These are phyloP conservation scores for Mycena polygramma DNA, from an alignment of 768 basidiomycete genomes.

Conservation along the genomic window DNA sequence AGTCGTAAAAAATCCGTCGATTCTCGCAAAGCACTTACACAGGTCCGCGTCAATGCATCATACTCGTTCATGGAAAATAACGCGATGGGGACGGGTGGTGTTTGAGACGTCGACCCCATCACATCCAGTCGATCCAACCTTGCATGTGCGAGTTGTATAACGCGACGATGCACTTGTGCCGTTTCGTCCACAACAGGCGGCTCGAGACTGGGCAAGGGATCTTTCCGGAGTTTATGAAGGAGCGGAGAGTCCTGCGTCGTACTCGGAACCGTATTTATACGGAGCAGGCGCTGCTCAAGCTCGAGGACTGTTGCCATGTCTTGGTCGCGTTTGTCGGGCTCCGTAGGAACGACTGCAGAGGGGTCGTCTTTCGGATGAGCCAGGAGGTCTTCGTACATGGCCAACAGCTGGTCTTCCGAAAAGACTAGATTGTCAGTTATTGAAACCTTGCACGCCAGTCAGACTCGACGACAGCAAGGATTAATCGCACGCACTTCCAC, in stretches of 20 bases:
- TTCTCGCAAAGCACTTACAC: slow-evolving; percentile 52
- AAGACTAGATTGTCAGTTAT: slow-evolving; percentile 51
- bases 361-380: slow-evolving; percentile 44
- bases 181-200: slow-evolving; percentile 17
- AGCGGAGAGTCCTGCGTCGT: slow-evolving; percentile 19
- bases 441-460: slow-evolving; percentile 43
- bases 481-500: slow-evolving; percentile 46
- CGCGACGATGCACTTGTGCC: slow-evolving; percentile 46
- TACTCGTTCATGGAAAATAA: slow-evolving; percentile 67
- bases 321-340: slow-evolving; percentile 39
- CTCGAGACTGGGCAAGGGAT: slow-evolving; percentile 1
- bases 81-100: slow-evolving; percentile 54
- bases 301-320: slow-evolving; percentile 52
- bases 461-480: background rate
- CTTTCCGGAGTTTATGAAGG: slow-evolving; percentile 18
- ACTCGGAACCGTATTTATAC: slow-evolving; percentile 20
- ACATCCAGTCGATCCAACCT: slow-evolving; percentile 51
- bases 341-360: slow-evolving; percentile 21
- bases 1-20: background rate
- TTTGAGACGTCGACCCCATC: slow-evolving; percentile 28
- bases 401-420: slow-evolving; percentile 57
- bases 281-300: slow-evolving; percentile 50
- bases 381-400: slow-evolving; percentile 61
- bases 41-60: slow-evolving; percentile 65
- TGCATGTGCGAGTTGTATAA: slow-evolving; percentile 51